Evolutionary conservation across 176 grass and related monocot species (phyloP), one percentile per base, ranked within the genome.

Genomic region (Luzula sylvatica): DNA sequence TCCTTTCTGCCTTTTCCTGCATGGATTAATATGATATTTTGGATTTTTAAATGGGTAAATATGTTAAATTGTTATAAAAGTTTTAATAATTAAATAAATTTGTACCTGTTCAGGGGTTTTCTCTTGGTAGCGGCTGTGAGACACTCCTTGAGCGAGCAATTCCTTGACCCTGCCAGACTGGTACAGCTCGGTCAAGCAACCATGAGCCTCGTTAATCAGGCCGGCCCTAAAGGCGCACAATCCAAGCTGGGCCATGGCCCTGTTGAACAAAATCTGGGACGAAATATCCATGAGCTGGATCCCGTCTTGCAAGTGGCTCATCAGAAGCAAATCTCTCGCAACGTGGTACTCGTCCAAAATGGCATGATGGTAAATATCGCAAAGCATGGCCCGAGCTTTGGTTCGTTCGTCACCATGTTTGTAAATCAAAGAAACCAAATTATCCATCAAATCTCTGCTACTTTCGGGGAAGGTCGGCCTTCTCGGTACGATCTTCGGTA

Each of bases 271-370:
- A 27, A 95, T 95, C 67, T 95, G 89, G 20, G 89, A 95, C 3
- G 80, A 77, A 61, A 95, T 95, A 69, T 95, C 89, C 89, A 95
- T 82, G 24, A 88, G 83, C 53, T 88, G 89, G 70, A 95, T 30
- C 1, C 83, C 89, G 72, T 95, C 89, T 73, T 95, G 89, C 55
- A 95, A 78, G 49, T 84, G 89, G 46, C 89, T 95, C 89, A 95
- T 95, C 46, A 95, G 78, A 44, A 95, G 77, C 62, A 95, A 77
- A 68, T 95, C 83, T 27, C 89, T 72, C 43, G 89, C 83, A 32
- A 95, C 68, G 38, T 79, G 38, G 70, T 78, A 95, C 56, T 95
- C 67, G 67, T 95, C 90, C 69, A 76, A 88, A 32, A 95, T 82
- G 2, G 90, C 83, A 58, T 95, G 85, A 65, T 95, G 84, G 73